Percentiles rank a stretch among this genome's conserved stretches.
Evolutionary conservation across 345 rosid species (phyloP).

Genomic region (Citrus medica): DNA sequence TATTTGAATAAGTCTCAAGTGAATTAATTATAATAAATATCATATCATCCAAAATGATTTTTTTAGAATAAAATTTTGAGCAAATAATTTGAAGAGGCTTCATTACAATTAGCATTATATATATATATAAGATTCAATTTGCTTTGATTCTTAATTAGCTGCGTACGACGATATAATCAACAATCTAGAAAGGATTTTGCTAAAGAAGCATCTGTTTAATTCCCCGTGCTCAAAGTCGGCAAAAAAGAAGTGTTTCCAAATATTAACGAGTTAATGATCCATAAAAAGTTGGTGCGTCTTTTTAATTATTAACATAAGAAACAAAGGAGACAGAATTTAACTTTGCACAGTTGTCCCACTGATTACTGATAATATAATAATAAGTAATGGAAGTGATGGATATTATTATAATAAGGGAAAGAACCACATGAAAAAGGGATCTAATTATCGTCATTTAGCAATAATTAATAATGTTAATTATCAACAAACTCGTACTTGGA

Average conservation of each 20-base stretch:
- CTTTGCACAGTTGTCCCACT: conserved; percentile 17
- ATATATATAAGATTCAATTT: not conserved
- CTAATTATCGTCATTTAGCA: conserved; percentile 3
- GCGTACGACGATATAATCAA: not conserved
- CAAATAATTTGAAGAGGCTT: conserved; percentile 13
- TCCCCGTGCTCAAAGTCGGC: conserved; percentile 23
- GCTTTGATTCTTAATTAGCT: not conserved
- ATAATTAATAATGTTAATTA: not conserved
- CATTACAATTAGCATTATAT: not conserved
- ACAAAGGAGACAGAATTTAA: conserved; percentile 21
- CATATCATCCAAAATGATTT: no score
- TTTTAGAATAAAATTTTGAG: no score
- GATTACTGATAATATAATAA: not conserved
- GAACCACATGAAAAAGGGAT: not conserved
- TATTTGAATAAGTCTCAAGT: no score
- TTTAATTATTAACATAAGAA: not conserved
- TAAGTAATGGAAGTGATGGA: not conserved
- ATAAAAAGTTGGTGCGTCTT: conserved; percentile 10
- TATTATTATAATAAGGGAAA: not conserved
- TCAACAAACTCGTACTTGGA: conserved; percentile 7
- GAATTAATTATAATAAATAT: no score
- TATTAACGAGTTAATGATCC: conserved; percentile 33
- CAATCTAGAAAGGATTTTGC: not conserved
- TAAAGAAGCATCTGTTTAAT: conserved; percentile 6
- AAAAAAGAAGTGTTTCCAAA: conserved; percentile 15